A percentile compares a stretch with the other conserved stretches of the same genome.
These are phyloP conservation scores for Pyricularia pennisetigena DNA, from an alignment of 2,329 filamentous ascomycete species.

Conservation along the genomic window DNA sequence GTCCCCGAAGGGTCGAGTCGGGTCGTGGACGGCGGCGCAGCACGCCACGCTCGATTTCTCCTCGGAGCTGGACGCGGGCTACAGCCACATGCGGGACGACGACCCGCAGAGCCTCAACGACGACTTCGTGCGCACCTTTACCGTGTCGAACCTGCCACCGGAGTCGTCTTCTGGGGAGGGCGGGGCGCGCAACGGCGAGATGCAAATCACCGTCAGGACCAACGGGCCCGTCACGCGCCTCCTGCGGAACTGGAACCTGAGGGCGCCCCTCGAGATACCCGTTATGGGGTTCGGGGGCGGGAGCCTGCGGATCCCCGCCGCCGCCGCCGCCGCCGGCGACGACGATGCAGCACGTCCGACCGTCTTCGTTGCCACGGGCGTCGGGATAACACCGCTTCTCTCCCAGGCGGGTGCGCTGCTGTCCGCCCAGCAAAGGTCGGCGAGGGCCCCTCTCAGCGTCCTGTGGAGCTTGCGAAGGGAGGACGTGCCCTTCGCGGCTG, in stretches of 20 bases:
- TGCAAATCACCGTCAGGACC: conserved; percentile 64
- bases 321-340: conserved; percentile 19
- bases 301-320: conserved; percentile 17
- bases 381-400: conserved; percentile 77
- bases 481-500: conserved; percentile 53
- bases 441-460: conserved; percentile 34
- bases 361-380: conserved; percentile 65
- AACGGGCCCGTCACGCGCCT: conserved; percentile 53
- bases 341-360: conserved; percentile 18
- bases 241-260: conserved; percentile 48
- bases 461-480: conserved; percentile 57
- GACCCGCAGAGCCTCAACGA: conserved; percentile 76
- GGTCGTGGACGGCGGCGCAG: conserved; percentile 57
- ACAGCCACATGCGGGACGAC: conserved; percentile 74
- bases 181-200: conserved; percentile 37
- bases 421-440: background rate
- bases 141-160: conserved; percentile 55
- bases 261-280: conserved; percentile 49
- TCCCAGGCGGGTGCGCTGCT: conserved; percentile 49
- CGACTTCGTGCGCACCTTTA: conserved; percentile 77
- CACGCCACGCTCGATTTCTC: conserved; percentile 69
- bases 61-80: conserved; percentile 60
- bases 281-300: conserved; percentile 64
- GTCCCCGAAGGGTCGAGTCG: conserved; percentile 13
- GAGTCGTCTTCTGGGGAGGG: conserved; percentile 10